Evolutionary conservation across 352 stramenopile genomes (phyloP).

Genomic region (Phytophthora tentaculata): DNA sequence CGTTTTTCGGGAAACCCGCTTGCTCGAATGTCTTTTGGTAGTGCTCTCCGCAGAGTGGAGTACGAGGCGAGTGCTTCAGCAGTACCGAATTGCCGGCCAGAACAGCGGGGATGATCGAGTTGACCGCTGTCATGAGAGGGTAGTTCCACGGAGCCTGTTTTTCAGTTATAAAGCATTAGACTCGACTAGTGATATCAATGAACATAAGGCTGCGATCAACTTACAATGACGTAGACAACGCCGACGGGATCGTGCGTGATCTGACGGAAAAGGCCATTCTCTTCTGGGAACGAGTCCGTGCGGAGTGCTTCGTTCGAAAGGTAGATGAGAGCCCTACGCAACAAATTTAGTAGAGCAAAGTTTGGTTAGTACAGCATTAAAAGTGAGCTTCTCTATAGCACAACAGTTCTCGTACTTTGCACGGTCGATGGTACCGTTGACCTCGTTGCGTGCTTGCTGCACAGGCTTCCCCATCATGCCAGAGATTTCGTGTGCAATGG

Average conservation of each 20-base stretch:
- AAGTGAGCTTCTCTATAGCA: neutral
- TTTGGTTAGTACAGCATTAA: constrained; percentile 4
- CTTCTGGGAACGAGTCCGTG: constrained; percentile 65
- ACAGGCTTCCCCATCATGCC: constrained; percentile 88
- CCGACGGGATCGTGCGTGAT: constrained; percentile 86
- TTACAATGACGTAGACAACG: constrained; percentile 84
- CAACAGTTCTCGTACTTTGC: constrained; percentile 46
- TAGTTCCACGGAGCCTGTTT: constrained; percentile 86
- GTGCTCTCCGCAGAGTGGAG: constrained; percentile 77
- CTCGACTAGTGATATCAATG: constrained; percentile 16
- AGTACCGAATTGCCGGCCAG: constrained; percentile 83
- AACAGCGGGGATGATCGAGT: constrained; percentile 85
- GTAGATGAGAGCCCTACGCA: constrained; percentile 64
- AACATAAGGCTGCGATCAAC: constrained; percentile 13
- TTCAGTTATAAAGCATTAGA: constrained; percentile 7
- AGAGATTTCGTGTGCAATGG: constrained; percentile 79
- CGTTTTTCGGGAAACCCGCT: constrained; percentile 68
- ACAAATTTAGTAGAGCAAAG: neutral
- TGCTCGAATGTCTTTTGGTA: constrained; percentile 75
- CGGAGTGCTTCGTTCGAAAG: constrained; percentile 70
- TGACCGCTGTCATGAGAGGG: constrained; percentile 87
- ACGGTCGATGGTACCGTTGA: constrained; percentile 73
- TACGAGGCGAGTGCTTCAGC: constrained; percentile 83
- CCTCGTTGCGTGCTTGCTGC: constrained; percentile 74
- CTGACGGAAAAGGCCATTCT: constrained; percentile 74